Base-by-base conservation (phyloP, 441 rosid genomes). In the Pelargonium citronellum region DNA sequence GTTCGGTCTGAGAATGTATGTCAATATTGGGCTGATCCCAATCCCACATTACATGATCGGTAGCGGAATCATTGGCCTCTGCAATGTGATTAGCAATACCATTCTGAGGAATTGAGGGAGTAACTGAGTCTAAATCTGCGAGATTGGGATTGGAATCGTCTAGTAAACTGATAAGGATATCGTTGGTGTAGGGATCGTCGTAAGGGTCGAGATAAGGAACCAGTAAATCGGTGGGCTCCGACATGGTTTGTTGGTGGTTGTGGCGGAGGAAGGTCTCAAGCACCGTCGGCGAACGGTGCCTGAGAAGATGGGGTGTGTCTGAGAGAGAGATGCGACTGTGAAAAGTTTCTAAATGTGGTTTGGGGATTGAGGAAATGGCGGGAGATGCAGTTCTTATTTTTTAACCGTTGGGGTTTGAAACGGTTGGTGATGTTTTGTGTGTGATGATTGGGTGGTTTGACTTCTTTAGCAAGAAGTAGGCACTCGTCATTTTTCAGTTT, bases 121-220 rank as follows among this genome's bases (percentile, higher is more conserved):
- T 61, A 1, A 61, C 9, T 22, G 74, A 65, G 5, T 74, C 34
- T 0, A 84, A 67, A 10, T 78, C 81, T 1, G 62, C 61, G 0
- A 80, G 77, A 22, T 22, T 66, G 0, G 79, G 87, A 44, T 81
- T 71, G 0, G 67, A 19, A 5, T 64, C 30, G 0, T 27, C 6
- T 61, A 83, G 57, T 2, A 78, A 47, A 19, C 79, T 66, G 16
- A 67, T 63, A n/a, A 79, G 49, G 0, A 39, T 70, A 3, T 84
- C 83, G 2, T 81, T 71, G 3, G 72, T 72, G 9, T 37, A 49
- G n/a, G 75, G 67, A 10, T 2, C 69, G 3, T 81, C 83, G 2
- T 69, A 55, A 0, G 80, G 79, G 71, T 84, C 87, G 34, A 74
- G 55, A 70, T 75, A 81, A 3, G 80, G 82, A 22, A 71, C 81